Evolutionary conservation across 305 asterid genomes (phyloP), one percentile per base, ranked within the genome.

Genomic region (Petunia hybrid): DNA sequence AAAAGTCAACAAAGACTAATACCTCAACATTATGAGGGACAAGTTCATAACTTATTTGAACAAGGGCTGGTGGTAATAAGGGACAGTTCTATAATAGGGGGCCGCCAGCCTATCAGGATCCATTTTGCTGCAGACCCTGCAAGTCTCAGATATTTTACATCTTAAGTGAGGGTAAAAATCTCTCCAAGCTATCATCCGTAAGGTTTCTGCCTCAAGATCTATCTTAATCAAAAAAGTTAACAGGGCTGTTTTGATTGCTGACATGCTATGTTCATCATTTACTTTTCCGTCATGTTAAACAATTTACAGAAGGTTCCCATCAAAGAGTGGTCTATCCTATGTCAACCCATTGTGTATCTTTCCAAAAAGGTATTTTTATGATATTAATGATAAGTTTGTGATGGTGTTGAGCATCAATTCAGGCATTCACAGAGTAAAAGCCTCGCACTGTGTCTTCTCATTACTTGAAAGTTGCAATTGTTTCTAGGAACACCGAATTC

Each of bases 291-390:
- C 46, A 53, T 14, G 2, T 14, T 63, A 73, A 36, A 73, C 4
- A 73, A 73, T 45, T 13, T 73, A 36, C 63, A 51, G 45, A 73
- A 36, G 78, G 64, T 73, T 73, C 78, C 78, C 10, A 6, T 46
- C 77, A 73, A 51, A 53, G n/a, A n/a, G n/a, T n/a, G n/a, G n/a
- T n/a, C n/a, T n/a, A n/a, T n/a, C n/a, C n/a, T n/a, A n/a, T n/a
- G n/a, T n/a, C n/a, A n/a, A n/a, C n/a, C n/a, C n/a, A n/a, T n/a
- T n/a, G n/a, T n/a, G n/a, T n/a, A n/a, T n/a, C 62, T 73, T 70
- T 73, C 59, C 13, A 2, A 48, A 35, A 73, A 2, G 63, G 7
- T 13, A 73, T 73, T 36, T 51, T 45, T n/a, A 53, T 35, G 78
- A 73, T 13, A 73, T 73, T 51, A 51, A 22, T 36, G 4, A 38